Base-by-base conservation (phyloP, 768 basidiomycete genomes). In the Holtermannia corniformis region DNA sequence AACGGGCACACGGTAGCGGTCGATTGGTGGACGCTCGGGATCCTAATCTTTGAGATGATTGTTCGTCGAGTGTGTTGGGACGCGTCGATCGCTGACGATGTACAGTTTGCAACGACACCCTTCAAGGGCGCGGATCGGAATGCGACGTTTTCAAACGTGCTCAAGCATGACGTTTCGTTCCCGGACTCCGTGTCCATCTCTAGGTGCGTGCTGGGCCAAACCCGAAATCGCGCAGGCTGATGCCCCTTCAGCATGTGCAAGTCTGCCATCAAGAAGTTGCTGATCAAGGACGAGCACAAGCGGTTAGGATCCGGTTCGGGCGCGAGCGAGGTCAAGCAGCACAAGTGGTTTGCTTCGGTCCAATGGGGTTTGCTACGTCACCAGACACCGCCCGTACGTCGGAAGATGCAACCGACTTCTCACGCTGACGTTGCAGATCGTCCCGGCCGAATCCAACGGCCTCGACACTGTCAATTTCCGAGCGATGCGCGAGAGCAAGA, bases 21-120 rank as follows among this genome's bases (percentile, higher is more conserved):
- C 48, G 95, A 99, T 75, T 99, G 93, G 93, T 92, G 89, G 95
- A 97, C 95, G 26, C 77, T 96, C 47, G 95, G 95, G 37, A 96
- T 97, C 66, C 81, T 99, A 66, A 88, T 97, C 65, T 95, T 91
- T 77, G 95, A 99, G 76, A 95, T 95, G 74, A 73, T 75, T 26
- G 74, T 73, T 47, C 58, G 73, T 67, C 13, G 3, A 19, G 14
- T 27, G 11, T 21, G 4, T 3, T 27, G 10, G n/a, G n/a, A n/a
- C n/a, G n/a, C n/a, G n/a, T n/a, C n/a, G n/a, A n/a, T n/a, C 25
- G 5, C n/a, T 41, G 4, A n/a, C 23, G 27, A 24, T 22, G 41
- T 3, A 45, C 75, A 96, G 91, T 97, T 87, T 74, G 93, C 91
- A 28, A 95, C 91, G 54, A 97, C 95, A 55, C 95, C 95, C 41